A percentile compares a stretch with the other conserved stretches of the same genome.
Evolutionary conservation across 106 monocot species (phyloP).

Genomic region (Dioscorea alata): DNA sequence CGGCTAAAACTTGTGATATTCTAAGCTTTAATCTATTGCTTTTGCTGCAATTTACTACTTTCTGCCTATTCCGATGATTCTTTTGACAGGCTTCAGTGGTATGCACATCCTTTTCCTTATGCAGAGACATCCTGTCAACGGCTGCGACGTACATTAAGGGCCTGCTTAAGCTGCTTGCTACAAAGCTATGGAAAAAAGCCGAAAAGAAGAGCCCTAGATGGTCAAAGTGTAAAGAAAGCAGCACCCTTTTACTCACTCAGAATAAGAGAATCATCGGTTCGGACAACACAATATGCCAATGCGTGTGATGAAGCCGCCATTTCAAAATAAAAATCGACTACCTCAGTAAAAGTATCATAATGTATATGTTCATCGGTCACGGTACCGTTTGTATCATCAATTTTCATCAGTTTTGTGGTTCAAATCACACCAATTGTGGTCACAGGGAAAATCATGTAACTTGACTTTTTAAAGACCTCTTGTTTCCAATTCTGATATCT

Average conservation of each 20-base stretch:
- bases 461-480: too few relatives aligned
- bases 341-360: neutral
- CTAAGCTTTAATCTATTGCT: neutral
- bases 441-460: too few relatives aligned
- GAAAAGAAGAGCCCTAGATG: constrained; percentile 28
- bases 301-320: neutral
- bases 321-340: neutral
- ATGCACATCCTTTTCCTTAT: constrained; percentile 1
- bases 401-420: too few relatives aligned
- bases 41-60: neutral
- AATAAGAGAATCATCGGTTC: constrained; percentile 32
- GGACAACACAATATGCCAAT: constrained; percentile 18
- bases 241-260: constrained; percentile 26
- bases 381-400: too few relatives aligned
- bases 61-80: neutral
- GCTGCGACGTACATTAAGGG: constrained; percentile 42
- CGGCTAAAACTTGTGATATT: neutral
- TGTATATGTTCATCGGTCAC: too few relatives aligned
- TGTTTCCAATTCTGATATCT: too few relatives aligned
- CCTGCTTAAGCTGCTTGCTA: constrained; percentile 19
- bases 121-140: constrained; percentile 49
- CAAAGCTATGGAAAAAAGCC: constrained; percentile 37
- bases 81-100: constrained; percentile 3
- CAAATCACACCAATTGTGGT: too few relatives aligned
- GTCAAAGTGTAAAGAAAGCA: constrained; percentile 40